Conservation (phyloP, 1,284 basidiomycete species). For the Fomitopsis palustris region DNA sequence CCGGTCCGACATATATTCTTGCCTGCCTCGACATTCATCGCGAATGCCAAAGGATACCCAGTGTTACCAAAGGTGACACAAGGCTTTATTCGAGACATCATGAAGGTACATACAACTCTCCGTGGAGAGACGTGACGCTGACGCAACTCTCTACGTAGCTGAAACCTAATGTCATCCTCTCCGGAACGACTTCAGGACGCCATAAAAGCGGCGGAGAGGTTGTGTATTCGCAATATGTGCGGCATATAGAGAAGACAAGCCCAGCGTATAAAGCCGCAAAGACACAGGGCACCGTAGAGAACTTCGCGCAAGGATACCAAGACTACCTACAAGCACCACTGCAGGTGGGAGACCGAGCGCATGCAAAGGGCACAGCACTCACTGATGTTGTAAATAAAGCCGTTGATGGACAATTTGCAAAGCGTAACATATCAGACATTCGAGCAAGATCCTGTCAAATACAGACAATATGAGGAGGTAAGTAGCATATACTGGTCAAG, state of each 20-base stretch:
- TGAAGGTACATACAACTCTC: conserved; percentile 58
- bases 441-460: conserved; percentile 97
- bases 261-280: conserved; percentile 54
- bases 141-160: conserved; percentile 45
- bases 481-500: conserved; percentile 10
- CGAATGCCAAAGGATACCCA: conserved; percentile 96
- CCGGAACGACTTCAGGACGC: conserved; percentile 56
- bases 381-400: conserved; percentile 42
- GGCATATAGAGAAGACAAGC: conserved; percentile 78
- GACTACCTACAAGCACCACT: conserved; percentile 96
- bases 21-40: conserved; percentile 88
- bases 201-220: conserved; percentile 81
- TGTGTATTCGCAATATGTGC: conserved; percentile 90
- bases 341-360: conserved; percentile 50
- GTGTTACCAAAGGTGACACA: conserved; percentile 93
- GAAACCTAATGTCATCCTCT: conserved; percentile 78
- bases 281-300: conserved; percentile 73
- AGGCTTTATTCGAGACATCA: conserved; percentile 81
- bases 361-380: neutral
- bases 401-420: conserved; percentile 95
- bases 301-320: conserved; percentile 90
- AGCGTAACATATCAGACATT: conserved; percentile 97
- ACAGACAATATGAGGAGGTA: conserved; percentile 92
- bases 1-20: conserved; percentile 86
- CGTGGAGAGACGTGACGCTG: neutral